Conservation (phyloP, 2,329 filamentous ascomycete species). For the Proliferodiscus dingleyae region DNA sequence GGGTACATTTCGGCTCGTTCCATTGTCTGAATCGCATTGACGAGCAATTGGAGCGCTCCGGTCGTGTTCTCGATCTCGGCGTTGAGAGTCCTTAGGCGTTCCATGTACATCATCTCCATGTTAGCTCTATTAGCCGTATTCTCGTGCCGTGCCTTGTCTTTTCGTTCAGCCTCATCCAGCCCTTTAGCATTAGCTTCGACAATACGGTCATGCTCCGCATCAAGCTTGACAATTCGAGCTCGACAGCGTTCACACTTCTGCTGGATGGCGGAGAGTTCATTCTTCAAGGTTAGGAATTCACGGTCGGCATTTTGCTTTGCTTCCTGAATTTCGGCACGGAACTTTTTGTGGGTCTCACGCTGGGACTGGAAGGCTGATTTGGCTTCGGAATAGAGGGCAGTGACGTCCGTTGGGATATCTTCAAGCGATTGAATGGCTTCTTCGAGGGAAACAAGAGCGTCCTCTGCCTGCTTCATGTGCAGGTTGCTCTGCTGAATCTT, state of each 20-base stretch:
- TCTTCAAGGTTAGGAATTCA: slow-evolving; percentile 56
- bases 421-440: slow-evolving; percentile 61
- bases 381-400: slow-evolving; percentile 46
- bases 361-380: slow-evolving; percentile 52
- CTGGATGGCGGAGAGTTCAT: slow-evolving; percentile 58
- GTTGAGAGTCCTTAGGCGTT: slow-evolving; percentile 19
- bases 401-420: slow-evolving; percentile 57
- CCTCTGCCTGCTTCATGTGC: slow-evolving; percentile 62
- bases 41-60: slow-evolving; percentile 8
- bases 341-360: slow-evolving; percentile 40
- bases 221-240: slow-evolving; percentile 65
- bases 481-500: slow-evolving; percentile 72
- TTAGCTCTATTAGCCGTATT: slow-evolving; percentile 25
- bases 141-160: slow-evolving; percentile 24
- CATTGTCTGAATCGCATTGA: slow-evolving; percentile 7
- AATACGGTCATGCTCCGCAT: slow-evolving; percentile 67
- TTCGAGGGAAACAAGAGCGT: slow-evolving; percentile 51
- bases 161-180: slow-evolving; percentile 33
- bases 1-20: slow-evolving; percentile 13
- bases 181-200: slow-evolving; percentile 60
- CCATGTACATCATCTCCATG: slow-evolving; percentile 21
- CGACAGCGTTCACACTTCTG: slow-evolving; percentile 70
- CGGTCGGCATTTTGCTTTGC: slow-evolving; percentile 59
- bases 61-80: slow-evolving; percentile 15
- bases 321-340: slow-evolving; percentile 50